Conservation (phyloP, 73 alveolate species). For the Urostyla sp. region DNA sequence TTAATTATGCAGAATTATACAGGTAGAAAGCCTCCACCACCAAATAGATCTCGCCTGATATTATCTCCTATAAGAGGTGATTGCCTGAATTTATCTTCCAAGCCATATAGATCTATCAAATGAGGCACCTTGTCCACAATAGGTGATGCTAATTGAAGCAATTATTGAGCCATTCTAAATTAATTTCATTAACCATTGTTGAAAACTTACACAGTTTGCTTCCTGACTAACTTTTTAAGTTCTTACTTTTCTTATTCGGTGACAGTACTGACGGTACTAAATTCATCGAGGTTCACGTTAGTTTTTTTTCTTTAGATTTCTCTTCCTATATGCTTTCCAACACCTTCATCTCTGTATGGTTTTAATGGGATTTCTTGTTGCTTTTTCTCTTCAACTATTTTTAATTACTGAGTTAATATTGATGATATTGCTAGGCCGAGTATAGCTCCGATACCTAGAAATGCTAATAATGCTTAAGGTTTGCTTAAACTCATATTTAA, state of each 20-base stretch:
- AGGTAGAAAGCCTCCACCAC: constrained; percentile 84
- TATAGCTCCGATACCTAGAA: constrained; percentile 9
- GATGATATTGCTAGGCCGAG: constrained; percentile 1
- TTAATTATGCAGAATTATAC: constrained; percentile 4
- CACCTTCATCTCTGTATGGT: no score
- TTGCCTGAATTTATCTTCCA: constrained; percentile 36
- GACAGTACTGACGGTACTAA: background rate
- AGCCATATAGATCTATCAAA: constrained; percentile 41
- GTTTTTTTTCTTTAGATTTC: background rate
- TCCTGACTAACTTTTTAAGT: constrained; percentile 16
- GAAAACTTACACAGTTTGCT: constrained; percentile 20
- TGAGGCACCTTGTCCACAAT: constrained; percentile 49
- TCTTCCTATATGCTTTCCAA: background rate
- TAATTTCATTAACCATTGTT: background rate
- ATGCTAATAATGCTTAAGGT: constrained; percentile 19
- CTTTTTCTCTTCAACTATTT: background rate
- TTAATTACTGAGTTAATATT: background rate
- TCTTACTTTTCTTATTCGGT: background rate
- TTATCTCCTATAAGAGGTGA: constrained; percentile 80
- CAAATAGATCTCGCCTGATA: constrained; percentile 70
- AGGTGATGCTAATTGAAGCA: constrained; percentile 49
- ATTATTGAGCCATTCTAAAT: constrained; percentile 25
- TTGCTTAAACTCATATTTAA: constrained; percentile 43
- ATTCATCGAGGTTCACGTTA: background rate
- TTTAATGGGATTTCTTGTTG: background rate